These are phyloP conservation scores for Sutorius australiensis DNA, from an alignment of 768 basidiomycete genomes.

Conservation along the genomic window DNA sequence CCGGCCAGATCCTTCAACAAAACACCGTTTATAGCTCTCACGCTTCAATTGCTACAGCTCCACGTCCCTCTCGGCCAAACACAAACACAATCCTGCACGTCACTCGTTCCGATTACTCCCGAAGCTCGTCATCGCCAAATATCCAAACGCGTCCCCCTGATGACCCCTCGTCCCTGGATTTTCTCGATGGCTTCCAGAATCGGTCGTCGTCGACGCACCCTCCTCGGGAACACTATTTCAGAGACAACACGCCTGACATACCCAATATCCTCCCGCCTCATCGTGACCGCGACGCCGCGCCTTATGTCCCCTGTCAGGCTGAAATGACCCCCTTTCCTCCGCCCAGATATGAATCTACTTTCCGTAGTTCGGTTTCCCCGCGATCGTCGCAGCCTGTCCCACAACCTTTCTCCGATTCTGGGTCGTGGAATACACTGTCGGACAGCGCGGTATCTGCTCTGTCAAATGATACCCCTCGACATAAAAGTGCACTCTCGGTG, in stretches of 20 bases:
- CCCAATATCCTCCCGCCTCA: constrained; percentile 3
- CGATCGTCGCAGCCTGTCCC: constrained; percentile 8
- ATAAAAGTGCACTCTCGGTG: constrained; percentile 9
- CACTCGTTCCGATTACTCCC: constrained; percentile 8
- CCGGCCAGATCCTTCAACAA: constrained; percentile 56
- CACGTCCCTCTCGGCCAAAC: constrained; percentile 5
- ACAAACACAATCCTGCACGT: background rate
- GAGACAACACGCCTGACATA: constrained; percentile 8
- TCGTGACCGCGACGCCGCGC: constrained; percentile 7
- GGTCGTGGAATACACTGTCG: constrained; percentile 2
- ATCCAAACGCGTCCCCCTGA: background rate
- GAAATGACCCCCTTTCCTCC: constrained; percentile 21
- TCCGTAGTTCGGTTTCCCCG: constrained; percentile 3
- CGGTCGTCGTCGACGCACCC: constrained; percentile 2
- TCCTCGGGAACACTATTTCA: constrained; percentile 15
- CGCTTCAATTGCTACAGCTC: background rate
- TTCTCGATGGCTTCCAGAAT: background rate
- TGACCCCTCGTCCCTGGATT: background rate
- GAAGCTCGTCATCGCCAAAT: constrained; percentile 13
- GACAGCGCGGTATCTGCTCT: background rate
- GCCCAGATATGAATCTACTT: constrained; percentile 16
- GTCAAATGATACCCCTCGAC: constrained; percentile 1
- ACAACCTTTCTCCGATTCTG: constrained; percentile 1
- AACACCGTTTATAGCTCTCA: constrained; percentile 13
- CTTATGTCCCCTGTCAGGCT: constrained; percentile 13